These are phyloP conservation scores for Diaporthe sp. DNA, from an alignment of 2,329 filamentous ascomycete genomes.

Conservation along the genomic window DNA sequence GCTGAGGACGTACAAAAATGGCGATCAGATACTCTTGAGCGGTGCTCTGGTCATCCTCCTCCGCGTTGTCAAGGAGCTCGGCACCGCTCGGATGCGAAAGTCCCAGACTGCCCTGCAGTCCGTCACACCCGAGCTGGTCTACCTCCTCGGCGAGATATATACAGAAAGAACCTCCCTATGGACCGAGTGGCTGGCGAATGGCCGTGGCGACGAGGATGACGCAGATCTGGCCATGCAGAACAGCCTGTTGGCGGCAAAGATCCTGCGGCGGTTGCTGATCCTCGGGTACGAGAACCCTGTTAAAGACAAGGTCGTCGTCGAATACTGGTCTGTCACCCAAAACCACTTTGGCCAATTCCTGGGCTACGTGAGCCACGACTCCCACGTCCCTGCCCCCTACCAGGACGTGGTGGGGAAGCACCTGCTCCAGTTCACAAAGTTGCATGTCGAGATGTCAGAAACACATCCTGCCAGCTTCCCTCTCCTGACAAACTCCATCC, in stretches of 20 bases:
- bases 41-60: conserved; percentile 84
- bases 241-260: conserved; percentile 84
- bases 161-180: conserved; percentile 79
- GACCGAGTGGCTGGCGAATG: conserved; percentile 72
- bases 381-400: conserved; percentile 65
- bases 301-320: conserved; percentile 79
- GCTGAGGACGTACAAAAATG: conserved; percentile 71
- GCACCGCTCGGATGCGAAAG: conserved; percentile 81
- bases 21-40: conserved; percentile 76
- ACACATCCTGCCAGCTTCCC: conserved; percentile 86
- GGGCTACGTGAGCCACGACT: conserved; percentile 70
- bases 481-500: conserved; percentile 82
- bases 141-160: conserved; percentile 84
- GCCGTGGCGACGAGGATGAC: conserved; percentile 70
- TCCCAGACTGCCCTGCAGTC: conserved; percentile 84
- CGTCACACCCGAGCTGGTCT: conserved; percentile 86
- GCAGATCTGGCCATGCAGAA: conserved; percentile 78
- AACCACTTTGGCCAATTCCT: conserved; percentile 85
- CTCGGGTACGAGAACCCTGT: conserved; percentile 88
- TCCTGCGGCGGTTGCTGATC: conserved; percentile 83
- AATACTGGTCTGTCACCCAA: conserved; percentile 86
- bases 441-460: conserved; percentile 89
- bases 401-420: conserved; percentile 84
- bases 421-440: conserved; percentile 88
- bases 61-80: conserved; percentile 91